Evolutionary conservation across 495 filamentous ascomycete genomes (phyloP).

Genomic region (Margaritispora aquatica): DNA sequence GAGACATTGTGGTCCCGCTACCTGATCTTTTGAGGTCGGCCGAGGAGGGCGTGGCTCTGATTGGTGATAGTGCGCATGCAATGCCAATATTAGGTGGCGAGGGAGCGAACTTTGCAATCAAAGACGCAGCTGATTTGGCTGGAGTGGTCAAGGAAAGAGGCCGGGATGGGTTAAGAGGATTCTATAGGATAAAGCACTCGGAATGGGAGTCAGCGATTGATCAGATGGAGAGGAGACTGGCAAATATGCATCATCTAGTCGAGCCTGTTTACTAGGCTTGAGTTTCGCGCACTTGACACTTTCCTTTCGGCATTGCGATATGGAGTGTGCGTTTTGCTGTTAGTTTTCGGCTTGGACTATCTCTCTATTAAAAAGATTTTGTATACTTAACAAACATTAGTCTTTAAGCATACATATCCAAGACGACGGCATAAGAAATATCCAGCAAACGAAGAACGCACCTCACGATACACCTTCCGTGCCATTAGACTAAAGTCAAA

Average conservation of each 20-base stretch:
- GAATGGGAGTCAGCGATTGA: constrained; percentile 26
- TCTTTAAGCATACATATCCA: too few relatives aligned
- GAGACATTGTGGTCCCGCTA: constrained; percentile 17
- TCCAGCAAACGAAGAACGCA: not conserved
- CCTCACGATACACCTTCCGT: too few relatives aligned
- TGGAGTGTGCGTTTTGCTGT: too few relatives aligned
- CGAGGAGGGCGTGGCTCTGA: constrained; percentile 23
- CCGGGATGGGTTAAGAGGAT: constrained; percentile 9
- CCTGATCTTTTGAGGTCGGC: constrained; percentile 23
- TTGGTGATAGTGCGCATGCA: constrained; percentile 37
- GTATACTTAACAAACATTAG: too few relatives aligned
- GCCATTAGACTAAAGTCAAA: too few relatives aligned
- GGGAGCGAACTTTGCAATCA: constrained; percentile 34
- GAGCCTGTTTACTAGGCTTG: too few relatives aligned
- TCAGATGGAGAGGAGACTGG: constrained; percentile 19
- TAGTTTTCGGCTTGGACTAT: too few relatives aligned
- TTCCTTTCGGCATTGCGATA: too few relatives aligned
- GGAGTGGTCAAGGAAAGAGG: constrained; percentile 22
- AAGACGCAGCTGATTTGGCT: constrained; percentile 33
- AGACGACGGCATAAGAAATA: too few relatives aligned
- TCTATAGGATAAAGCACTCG: constrained; percentile 23
- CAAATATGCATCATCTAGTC: not conserved
- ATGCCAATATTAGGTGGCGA: constrained; percentile 35
- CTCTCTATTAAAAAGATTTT: too few relatives aligned
- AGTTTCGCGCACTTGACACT: too few relatives aligned